Evolutionary conservation across 495 filamentous ascomycete species (phyloP).

Genomic region (Penicillium daleae): DNA sequence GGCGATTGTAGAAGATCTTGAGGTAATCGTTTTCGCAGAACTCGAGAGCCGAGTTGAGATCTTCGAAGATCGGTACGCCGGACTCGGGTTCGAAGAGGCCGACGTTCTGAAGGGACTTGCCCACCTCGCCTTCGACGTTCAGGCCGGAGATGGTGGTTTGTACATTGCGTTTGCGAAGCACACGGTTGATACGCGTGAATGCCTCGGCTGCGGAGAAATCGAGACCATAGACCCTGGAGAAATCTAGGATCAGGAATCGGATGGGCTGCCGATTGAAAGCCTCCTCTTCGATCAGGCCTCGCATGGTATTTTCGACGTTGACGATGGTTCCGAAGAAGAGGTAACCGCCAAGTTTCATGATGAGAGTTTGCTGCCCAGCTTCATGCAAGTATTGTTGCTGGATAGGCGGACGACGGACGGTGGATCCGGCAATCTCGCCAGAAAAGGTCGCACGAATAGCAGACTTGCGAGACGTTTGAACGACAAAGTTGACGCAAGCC

Average conservation of each 20-base stretch:
- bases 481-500: slow-evolving; percentile 86
- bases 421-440: slow-evolving; percentile 84
- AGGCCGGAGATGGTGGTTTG: slow-evolving; percentile 82
- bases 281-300: slow-evolving; percentile 78
- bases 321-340: slow-evolving; percentile 98
- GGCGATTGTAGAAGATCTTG: slow-evolving; percentile 73
- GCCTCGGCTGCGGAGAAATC: slow-evolving; percentile 96
- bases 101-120: slow-evolving; percentile 75
- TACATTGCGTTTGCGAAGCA: slow-evolving; percentile 72
- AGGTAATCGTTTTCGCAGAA: slow-evolving; percentile 94
- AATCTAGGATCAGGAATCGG: slow-evolving; percentile 86
- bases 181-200: slow-evolving; percentile 86
- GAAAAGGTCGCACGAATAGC: slow-evolving; percentile 86
- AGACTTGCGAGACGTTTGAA: slow-evolving; percentile 86
- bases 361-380: slow-evolving; percentile 82
- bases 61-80: slow-evolving; percentile 76
- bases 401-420: slow-evolving; percentile 84
- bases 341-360: slow-evolving; percentile 89
- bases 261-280: slow-evolving; percentile 77
- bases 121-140: slow-evolving; percentile 70
- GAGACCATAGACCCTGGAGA: slow-evolving; percentile 85
- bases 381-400: slow-evolving; percentile 85
- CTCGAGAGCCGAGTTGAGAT: slow-evolving; percentile 91
- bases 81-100: slow-evolving; percentile 72
- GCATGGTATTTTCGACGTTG: slow-evolving; percentile 84